A percentile compares a stretch with the other conserved stretches of the same genome.
Evolutionary conservation across 495 filamentous ascomycete species (phyloP).

Genomic region (Jackrogersella minutella): DNA sequence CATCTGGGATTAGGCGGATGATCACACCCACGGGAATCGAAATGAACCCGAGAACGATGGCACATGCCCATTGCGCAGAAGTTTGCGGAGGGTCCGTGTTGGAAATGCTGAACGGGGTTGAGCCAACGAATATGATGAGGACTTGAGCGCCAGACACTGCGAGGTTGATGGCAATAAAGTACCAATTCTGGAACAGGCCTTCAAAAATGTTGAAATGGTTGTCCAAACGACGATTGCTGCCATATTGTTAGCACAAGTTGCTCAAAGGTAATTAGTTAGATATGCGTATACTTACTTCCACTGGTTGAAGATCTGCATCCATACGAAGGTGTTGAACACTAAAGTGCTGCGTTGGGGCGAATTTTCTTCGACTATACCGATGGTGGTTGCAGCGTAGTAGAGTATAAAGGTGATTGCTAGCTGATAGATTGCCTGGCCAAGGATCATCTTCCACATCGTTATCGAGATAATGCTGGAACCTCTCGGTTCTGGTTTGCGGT

Average conservation of each 20-base stretch:
- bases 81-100: constrained; percentile 52
- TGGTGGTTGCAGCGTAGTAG: constrained; percentile 71
- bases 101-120: constrained; percentile 76
- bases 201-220: constrained; percentile 92
- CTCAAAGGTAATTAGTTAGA: background rate
- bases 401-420: constrained; percentile 79
- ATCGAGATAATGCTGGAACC: constrained; percentile 77
- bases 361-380: constrained; percentile 62
- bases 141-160: constrained; percentile 83
- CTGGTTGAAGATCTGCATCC: constrained; percentile 97
- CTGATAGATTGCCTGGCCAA: constrained; percentile 86
- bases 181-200: constrained; percentile 77
- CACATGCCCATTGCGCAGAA: constrained; percentile 77
- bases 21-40: constrained; percentile 78
- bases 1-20: constrained; percentile 67
- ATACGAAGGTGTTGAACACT: constrained; percentile 94
- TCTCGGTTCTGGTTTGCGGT: constrained; percentile 86
- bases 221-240: constrained; percentile 82
- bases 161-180: constrained; percentile 82
- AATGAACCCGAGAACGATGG: constrained; percentile 72
- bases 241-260: constrained; percentile 42
- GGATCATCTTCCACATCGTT: constrained; percentile 97
- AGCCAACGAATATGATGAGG: constrained; percentile 81
- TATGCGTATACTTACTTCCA: constrained; percentile 71
- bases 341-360: constrained; percentile 68